These are phyloP conservation scores for Stereum hirsutum DNA, from an alignment of 1,284 basidiomycete genomes.

Conservation along the genomic window DNA sequence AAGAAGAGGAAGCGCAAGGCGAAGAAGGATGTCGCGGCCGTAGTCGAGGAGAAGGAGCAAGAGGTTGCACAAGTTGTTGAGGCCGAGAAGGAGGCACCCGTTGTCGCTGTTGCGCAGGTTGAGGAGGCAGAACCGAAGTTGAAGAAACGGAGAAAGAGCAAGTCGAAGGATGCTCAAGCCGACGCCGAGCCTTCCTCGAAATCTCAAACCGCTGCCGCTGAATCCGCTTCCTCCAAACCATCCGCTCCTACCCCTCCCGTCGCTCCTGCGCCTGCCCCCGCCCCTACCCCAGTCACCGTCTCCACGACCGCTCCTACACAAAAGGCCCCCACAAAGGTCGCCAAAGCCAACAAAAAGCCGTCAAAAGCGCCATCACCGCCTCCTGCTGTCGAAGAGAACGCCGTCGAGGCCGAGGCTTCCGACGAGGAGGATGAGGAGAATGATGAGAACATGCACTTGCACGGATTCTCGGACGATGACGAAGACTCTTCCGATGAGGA, in stretches of 20 bases:
- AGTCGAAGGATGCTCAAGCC: not conserved
- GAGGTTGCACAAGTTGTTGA: not conserved
- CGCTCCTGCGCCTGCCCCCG: too few species aligned
- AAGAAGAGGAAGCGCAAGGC: not conserved
- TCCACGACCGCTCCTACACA: not conserved
- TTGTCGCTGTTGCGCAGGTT: not conserved
- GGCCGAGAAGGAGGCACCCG: not conserved
- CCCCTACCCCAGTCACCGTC: too few species aligned
- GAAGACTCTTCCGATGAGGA: constrained; percentile 83
- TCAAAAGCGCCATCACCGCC: constrained; percentile 7
- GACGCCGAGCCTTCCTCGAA: constrained; percentile 3
- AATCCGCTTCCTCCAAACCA: too few species aligned
- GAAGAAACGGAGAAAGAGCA: constrained; percentile 4
- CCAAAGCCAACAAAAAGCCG: constrained; percentile 10
- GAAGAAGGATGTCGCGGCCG: not conserved
- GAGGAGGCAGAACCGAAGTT: constrained; percentile 5
- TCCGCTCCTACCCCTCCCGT: too few species aligned
- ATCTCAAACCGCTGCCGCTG: constrained; percentile 6
- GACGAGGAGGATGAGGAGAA: constrained; percentile 14
- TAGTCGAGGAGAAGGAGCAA: not conserved
- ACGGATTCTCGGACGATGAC: constrained; percentile 73
- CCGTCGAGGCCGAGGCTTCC: constrained; percentile 11
- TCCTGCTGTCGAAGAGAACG: constrained; percentile 8
- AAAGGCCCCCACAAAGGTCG: constrained; percentile 4
- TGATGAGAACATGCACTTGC: constrained; percentile 38